A percentile compares a stretch with the other conserved stretches of the same genome.
Conservation (phyloP, 1,284 basidiomycete genomes). For the Ustilago crameri region DNA sequence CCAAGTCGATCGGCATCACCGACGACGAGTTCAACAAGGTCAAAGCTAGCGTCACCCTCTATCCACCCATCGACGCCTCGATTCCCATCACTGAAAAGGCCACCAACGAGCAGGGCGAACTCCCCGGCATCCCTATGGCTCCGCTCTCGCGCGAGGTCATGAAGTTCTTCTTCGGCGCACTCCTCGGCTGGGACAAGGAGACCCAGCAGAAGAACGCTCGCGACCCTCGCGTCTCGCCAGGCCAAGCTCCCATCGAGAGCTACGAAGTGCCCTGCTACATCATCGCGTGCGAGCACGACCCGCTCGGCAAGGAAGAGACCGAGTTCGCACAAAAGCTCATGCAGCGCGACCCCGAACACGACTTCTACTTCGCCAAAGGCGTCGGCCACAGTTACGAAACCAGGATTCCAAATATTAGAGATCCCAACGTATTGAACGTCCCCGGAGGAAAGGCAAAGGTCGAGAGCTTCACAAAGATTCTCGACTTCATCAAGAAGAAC, state of each 20-base stretch:
- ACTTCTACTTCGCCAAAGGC: slow-evolving; percentile 28
- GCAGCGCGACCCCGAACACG: slow-evolving; percentile 10
- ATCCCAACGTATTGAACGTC: slow-evolving; percentile 2
- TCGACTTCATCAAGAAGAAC: slow-evolving; percentile 25
- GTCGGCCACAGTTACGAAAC: slow-evolving; percentile 43
- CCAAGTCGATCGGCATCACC: slow-evolving; percentile 24
- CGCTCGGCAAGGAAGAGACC: slow-evolving; percentile 24
- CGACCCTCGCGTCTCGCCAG: slow-evolving; percentile 34
- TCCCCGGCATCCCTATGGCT: slow-evolving; percentile 27
- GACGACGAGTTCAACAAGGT: slow-evolving; percentile 20
- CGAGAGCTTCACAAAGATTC: slow-evolving; percentile 27
- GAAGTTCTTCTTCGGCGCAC: slow-evolving; percentile 42
- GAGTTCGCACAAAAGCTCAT: slow-evolving; percentile 16
- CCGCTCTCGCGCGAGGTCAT: slow-evolving; percentile 25
- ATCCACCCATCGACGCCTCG: slow-evolving; percentile 28
- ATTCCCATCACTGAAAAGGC: slow-evolving; percentile 25
- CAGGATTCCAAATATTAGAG: slow-evolving; percentile 29
- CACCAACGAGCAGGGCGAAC: slow-evolving; percentile 33
- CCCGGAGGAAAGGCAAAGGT: slow-evolving; percentile 29
- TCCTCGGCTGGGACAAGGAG: slow-evolving; percentile 18
- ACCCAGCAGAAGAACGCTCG: slow-evolving; percentile 7
- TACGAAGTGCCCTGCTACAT: slow-evolving; percentile 34
- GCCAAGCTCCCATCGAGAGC: slow-evolving; percentile 8
- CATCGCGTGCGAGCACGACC: slow-evolving; percentile 47
- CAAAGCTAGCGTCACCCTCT: slow-evolving; percentile 38